Evolutionary conservation across 2,329 filamentous ascomycete species (phyloP).

Genomic region (Neonectria punicea): DNA sequence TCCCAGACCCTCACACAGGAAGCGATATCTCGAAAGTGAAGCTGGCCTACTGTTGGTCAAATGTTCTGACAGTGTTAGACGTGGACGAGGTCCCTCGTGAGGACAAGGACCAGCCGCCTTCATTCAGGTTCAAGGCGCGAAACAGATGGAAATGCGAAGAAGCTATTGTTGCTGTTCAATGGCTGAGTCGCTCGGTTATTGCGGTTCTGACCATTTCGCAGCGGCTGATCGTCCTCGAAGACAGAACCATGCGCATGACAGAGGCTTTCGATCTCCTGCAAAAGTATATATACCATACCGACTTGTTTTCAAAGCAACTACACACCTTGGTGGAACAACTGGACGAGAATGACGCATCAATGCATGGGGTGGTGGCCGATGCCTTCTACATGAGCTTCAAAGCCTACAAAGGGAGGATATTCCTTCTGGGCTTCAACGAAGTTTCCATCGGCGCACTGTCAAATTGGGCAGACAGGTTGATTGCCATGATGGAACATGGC

Average conservation of each 20-base stretch:
- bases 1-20: conserved; percentile 71
- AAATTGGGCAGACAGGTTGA: conserved; percentile 94
- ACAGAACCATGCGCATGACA: conserved; percentile 87
- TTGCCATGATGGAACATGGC: conserved; percentile 96
- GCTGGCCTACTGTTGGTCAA: conserved; percentile 98
- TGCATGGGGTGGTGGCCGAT: conserved; percentile 97
- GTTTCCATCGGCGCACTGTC: conserved; percentile 90
- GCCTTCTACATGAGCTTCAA: conserved; percentile 99
- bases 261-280: conserved; percentile 93
- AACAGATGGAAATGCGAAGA: conserved; percentile 95
- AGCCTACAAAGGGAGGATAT: conserved; percentile 92
- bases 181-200: conserved; percentile 93
- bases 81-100: conserved; percentile 77
- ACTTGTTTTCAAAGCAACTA: conserved; percentile 90
- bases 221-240: conserved; percentile 90
- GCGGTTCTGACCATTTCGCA: conserved; percentile 95
- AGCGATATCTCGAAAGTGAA: conserved; percentile 83
- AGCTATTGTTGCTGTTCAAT: conserved; percentile 95
- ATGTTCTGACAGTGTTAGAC: conserved; percentile 93
- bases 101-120: conserved; percentile 81
- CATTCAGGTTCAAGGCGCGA: conserved; percentile 81
- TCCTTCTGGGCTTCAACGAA: conserved; percentile 93
- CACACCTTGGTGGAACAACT: conserved; percentile 86
- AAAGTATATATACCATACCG: conserved; percentile 90
- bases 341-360: conserved; percentile 85